These are phyloP conservation scores for Albugo laibachii DNA, from an alignment of 352 stramenopile genomes.

Conservation along the genomic window DNA sequence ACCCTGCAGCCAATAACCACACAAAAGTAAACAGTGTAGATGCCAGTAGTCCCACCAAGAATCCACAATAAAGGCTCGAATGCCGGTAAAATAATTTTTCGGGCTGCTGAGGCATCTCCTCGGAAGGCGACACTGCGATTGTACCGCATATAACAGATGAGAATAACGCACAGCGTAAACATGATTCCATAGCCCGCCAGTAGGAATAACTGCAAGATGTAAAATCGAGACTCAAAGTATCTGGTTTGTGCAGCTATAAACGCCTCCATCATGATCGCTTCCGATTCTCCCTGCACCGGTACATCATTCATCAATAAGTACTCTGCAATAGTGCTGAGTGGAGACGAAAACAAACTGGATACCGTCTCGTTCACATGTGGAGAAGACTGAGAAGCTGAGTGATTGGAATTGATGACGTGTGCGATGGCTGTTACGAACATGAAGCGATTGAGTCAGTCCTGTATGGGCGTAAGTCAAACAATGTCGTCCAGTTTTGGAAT, in stretches of 20 bases:
- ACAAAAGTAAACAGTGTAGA: constrained; percentile 11
- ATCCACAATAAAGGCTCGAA: constrained; percentile 53
- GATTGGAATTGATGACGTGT: no score
- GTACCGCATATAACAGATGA: constrained; percentile 31
- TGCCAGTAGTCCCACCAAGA: constrained; percentile 8
- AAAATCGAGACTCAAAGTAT: constrained; percentile 2
- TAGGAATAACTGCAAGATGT: constrained; percentile 16
- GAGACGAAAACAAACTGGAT: no score
- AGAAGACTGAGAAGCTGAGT: no score
- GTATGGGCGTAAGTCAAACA: no score
- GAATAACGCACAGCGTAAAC: constrained; percentile 17
- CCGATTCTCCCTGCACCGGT: no score
- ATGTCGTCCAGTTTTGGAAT: no score
- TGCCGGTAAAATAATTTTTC: constrained; percentile 39
- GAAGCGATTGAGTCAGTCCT: no score
- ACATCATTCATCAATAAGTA: no score
- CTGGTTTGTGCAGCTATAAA: neutral
- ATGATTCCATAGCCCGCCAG: constrained; percentile 21
- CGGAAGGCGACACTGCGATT: constrained; percentile 25
- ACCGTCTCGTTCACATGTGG: no score
- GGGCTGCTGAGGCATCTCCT: constrained; percentile 25
- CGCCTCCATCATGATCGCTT: no score
- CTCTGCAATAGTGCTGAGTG: no score
- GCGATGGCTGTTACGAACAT: no score
- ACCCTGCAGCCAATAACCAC: constrained; percentile 4